A percentile compares a stretch with the other conserved stretches of the same genome.
These are phyloP conservation scores for Calonectria montana DNA, from an alignment of 2,329 filamentous ascomycete species.

Conservation along the genomic window DNA sequence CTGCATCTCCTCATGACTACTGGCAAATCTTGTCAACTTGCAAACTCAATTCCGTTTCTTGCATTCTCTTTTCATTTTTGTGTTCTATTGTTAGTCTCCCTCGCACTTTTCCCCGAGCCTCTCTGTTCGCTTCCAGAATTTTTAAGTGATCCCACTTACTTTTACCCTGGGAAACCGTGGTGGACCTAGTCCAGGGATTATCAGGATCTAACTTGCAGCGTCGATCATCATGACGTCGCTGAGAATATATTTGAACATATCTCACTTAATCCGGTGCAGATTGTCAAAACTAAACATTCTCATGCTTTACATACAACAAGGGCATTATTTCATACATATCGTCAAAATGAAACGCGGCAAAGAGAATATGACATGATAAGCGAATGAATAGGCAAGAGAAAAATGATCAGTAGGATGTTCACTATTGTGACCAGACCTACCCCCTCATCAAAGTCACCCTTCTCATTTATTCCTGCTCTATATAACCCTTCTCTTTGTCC, in stretches of 20 bases:
- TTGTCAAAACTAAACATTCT: not conserved
- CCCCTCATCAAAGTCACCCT: not conserved
- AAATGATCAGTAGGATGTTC: not conserved
- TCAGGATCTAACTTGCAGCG: constrained; percentile 23
- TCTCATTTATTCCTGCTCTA: constrained; percentile 3
- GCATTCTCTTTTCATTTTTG: not conserved
- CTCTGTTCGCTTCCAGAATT: not conserved
- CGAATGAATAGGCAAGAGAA: not conserved
- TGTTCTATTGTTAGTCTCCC: not conserved
- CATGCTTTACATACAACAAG: not conserved
- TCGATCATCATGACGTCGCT: constrained; percentile 24
- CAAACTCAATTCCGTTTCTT: constrained; percentile 1
- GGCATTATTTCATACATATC: not conserved
- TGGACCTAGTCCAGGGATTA: constrained; percentile 4
- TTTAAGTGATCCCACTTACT: constrained; percentile 16
- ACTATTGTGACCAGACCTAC: not conserved
- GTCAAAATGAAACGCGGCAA: not conserved
- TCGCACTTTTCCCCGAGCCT: not conserved
- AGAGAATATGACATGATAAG: not conserved
- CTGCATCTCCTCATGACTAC: not conserved
- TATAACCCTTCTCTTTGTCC: constrained; percentile 5
- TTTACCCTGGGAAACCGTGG: not conserved
- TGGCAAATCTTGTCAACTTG: not conserved
- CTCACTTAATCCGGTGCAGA: not conserved
- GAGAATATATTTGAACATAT: not conserved